Percentiles rank a stretch among this genome's conserved stretches.
These are phyloP conservation scores for Stagonosporopsis rhizophila DNA, from an alignment of 2,329 filamentous ascomycete genomes.

Conservation along the genomic window DNA sequence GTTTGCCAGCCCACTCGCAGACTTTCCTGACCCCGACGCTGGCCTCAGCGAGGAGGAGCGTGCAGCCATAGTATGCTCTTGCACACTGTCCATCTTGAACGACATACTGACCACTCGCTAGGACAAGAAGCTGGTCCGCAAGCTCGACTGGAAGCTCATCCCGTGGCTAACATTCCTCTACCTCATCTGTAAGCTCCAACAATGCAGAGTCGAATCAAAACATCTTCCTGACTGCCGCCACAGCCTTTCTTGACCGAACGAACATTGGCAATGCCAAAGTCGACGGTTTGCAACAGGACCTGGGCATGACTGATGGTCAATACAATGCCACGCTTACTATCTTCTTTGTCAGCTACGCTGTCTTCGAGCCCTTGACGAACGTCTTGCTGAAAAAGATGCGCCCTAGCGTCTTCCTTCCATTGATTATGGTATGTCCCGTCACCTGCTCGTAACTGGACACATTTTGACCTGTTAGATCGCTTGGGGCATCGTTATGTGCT, in stretches of 20 bases:
- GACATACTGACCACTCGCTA: slow-evolving; percentile 37
- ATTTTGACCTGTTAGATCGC: slow-evolving; percentile 2
- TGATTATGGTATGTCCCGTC: slow-evolving; percentile 70
- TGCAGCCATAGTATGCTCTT: slow-evolving; percentile 62
- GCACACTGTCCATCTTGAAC: background rate
- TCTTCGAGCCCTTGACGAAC: slow-evolving; percentile 82
- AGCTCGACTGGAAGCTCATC: slow-evolving; percentile 67
- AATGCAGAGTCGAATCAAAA: background rate
- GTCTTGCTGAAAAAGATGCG: slow-evolving; percentile 77
- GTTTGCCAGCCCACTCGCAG: slow-evolving; percentile 24
- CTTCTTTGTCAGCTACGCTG: slow-evolving; percentile 85
- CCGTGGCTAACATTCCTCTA: slow-evolving; percentile 76
- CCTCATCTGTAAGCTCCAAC: slow-evolving; percentile 61
- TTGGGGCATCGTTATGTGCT: slow-evolving; percentile 73
- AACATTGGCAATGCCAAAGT: slow-evolving; percentile 79
- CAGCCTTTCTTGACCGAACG: slow-evolving; percentile 68
- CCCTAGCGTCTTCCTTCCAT: slow-evolving; percentile 80
- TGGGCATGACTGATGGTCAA: slow-evolving; percentile 67
- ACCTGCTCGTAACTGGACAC: background rate
- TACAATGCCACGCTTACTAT: slow-evolving; percentile 81
- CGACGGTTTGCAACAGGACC: slow-evolving; percentile 63
- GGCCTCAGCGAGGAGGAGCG: slow-evolving; percentile 69
- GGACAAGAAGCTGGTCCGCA: slow-evolving; percentile 69
- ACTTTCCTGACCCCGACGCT: slow-evolving; percentile 65
- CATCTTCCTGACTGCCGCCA: background rate